phyloP scores from a whole-genome alignment of 768 basidiomycete genomes.

The Boletus sp. region DNA sequence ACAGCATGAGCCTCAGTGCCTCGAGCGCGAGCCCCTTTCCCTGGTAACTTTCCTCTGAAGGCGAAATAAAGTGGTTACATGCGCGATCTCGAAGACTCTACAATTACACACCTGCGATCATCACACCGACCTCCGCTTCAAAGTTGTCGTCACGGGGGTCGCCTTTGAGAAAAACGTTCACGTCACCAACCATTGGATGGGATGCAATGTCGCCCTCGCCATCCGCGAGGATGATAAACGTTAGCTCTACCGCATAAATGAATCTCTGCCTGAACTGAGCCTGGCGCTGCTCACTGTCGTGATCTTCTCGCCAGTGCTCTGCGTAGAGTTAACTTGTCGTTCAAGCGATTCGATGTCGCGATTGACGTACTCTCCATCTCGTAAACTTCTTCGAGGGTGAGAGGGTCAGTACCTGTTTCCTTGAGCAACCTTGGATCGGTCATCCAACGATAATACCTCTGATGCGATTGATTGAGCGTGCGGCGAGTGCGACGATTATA shows the following conservation, averaged over 20 bases:
- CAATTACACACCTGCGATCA: slow-evolving; percentile 73
- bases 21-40: slow-evolving; percentile 64
- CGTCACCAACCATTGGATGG: slow-evolving; percentile 84
- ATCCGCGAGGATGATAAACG: slow-evolving; percentile 78
- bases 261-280: not conserved
- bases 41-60: slow-evolving; percentile 60
- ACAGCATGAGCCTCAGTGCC: slow-evolving; percentile 62
- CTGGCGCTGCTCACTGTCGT: slow-evolving; percentile 55
- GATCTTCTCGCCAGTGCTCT: slow-evolving; percentile 86
- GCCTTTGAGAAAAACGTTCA: slow-evolving; percentile 83
- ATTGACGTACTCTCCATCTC: slow-evolving; percentile 76
- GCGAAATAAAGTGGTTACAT: not conserved
- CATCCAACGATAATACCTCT: slow-evolving; percentile 95
- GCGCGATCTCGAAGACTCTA: not conserved
- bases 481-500: not conserved
- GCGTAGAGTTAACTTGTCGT: not conserved
- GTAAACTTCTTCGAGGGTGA: slow-evolving; percentile 77
- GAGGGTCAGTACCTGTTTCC: slow-evolving; percentile 81
- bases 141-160: slow-evolving; percentile 39
- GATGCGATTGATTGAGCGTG: not conserved
- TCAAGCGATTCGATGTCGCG: not conserved
- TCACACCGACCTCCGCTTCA: slow-evolving; percentile 85
- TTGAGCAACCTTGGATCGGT: slow-evolving; percentile 62
- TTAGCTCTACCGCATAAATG: slow-evolving; percentile 55
- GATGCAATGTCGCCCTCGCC: slow-evolving; percentile 28